Conservation (phyloP, 2,329 filamentous ascomycete species). For the Cladorrhinum sp. region DNA sequence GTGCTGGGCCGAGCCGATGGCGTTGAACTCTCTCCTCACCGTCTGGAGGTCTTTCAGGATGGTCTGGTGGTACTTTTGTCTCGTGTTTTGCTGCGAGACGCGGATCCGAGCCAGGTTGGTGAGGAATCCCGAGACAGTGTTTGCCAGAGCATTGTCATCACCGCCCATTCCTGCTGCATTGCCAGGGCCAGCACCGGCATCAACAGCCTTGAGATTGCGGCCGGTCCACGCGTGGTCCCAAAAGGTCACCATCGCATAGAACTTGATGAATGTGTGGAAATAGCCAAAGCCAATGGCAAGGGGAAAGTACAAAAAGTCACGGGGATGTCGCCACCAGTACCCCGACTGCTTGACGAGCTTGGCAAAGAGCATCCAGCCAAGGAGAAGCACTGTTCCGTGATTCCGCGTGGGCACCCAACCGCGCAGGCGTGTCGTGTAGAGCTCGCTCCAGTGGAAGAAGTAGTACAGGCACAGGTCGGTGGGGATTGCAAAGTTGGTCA, state of each 20-base stretch:
- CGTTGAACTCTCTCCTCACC: not conserved
- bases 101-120: not conserved
- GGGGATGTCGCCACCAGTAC: slow-evolving; percentile 50
- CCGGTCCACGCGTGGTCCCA: slow-evolving; percentile 44
- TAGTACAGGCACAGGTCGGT: slow-evolving; percentile 46
- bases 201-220: slow-evolving; percentile 31
- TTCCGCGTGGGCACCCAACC: not conserved
- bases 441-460: slow-evolving; percentile 21
- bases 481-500: slow-evolving; percentile 55
- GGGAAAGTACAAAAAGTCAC: slow-evolving; percentile 48
- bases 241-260: slow-evolving; percentile 54
- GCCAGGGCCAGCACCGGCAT: not conserved
- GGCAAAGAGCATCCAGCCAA: slow-evolving; percentile 49
- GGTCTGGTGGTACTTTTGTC: not conserved
- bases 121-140: not conserved
- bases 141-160: not conserved
- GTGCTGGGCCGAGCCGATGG: not conserved
- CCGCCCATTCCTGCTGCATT: not conserved
- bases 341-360: slow-evolving; percentile 57
- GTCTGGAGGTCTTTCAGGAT: not conserved
- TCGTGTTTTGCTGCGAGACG: not conserved
- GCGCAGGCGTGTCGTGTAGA: not conserved
- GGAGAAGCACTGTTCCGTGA: slow-evolving; percentile 19
- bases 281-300: slow-evolving; percentile 54
- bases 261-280: slow-evolving; percentile 55